Evolutionary conservation across 805 yeast species (phyloP).

Genomic region (Schwanniomyces vanrijiae): DNA sequence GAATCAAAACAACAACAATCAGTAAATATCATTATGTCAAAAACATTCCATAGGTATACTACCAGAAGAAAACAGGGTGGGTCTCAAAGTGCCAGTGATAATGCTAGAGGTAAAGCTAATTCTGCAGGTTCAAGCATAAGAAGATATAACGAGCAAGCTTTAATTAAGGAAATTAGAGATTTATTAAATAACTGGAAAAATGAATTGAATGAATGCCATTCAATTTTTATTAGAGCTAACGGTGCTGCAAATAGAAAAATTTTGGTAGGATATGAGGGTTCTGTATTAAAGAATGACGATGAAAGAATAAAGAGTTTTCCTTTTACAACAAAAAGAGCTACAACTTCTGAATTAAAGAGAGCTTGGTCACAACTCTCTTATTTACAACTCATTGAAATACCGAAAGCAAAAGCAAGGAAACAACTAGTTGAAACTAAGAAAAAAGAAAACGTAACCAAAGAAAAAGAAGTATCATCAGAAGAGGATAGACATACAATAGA

Average conservation of each 20-base stretch:
- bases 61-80: slow-evolving; percentile 98
- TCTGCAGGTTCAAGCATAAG: slow-evolving; percentile 93
- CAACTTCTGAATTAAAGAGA: slow-evolving; percentile 71
- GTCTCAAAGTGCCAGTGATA: slow-evolving; percentile 88
- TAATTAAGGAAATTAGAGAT: slow-evolving; percentile 74
- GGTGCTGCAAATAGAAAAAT: slow-evolving; percentile 67
- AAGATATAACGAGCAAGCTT: slow-evolving; percentile 84
- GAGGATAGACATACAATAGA: slow-evolving; percentile 57
- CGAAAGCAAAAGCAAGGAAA: slow-evolving; percentile 36
- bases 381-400: slow-evolving; percentile 53
- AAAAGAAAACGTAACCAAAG: slow-evolving; percentile 11
- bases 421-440: slow-evolving; percentile 16
- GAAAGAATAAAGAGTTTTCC: slow-evolving; percentile 71
- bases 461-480: slow-evolving; percentile 6
- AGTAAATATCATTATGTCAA: slow-evolving; percentile 68
- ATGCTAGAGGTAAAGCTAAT: slow-evolving; percentile 90
- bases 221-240: slow-evolving; percentile 77
- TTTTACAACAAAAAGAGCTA: slow-evolving; percentile 87
- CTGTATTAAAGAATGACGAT: slow-evolving; percentile 54
- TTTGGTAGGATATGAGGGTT: slow-evolving; percentile 65
- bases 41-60: slow-evolving; percentile 91
- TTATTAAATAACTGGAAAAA: slow-evolving; percentile 65
- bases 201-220: slow-evolving; percentile 58
- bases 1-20: slow-evolving; percentile 58
- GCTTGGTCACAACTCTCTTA: slow-evolving; percentile 82